phyloP scores from a whole-genome alignment of 129 eudicot species.

The Sambucus nigra region DNA sequence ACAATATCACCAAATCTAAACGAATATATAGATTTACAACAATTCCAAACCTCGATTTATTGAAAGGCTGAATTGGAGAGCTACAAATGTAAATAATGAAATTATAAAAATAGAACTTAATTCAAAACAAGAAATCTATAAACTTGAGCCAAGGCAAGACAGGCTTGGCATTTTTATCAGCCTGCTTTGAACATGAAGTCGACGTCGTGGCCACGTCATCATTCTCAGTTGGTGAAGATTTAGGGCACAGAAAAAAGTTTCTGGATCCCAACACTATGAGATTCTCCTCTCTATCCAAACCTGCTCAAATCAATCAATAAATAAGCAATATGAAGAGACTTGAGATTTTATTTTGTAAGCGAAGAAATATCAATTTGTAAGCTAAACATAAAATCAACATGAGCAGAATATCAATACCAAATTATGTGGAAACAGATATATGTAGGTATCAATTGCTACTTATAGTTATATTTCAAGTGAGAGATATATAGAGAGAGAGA shows the following conservation, averaged over 20 bases:
- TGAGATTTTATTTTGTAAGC: too few relatives aligned
- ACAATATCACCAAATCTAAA: too few relatives aligned
- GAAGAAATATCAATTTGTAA: too few relatives aligned
- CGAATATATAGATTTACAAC: background rate
- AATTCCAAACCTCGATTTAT: constrained; percentile 16
- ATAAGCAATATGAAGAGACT: too few relatives aligned
- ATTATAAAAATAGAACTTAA: constrained; percentile 6
- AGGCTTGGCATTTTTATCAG: constrained; percentile 31
- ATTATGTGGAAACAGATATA: background rate
- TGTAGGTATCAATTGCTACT: background rate
- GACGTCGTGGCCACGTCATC: constrained; percentile 8
- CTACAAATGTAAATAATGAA: background rate
- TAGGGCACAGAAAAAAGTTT: constrained; percentile 75
- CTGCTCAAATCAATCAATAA: too few relatives aligned
- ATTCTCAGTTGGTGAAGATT: constrained; percentile 9
- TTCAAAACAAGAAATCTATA: constrained; percentile 59
- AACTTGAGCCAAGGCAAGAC: constrained; percentile 62
- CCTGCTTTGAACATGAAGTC: constrained; percentile 46
- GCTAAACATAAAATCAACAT: too few relatives aligned
- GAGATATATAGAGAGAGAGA: background rate
- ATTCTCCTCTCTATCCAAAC: constrained; percentile 65
- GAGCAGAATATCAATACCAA: too few relatives aligned
- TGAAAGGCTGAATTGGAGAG: constrained; percentile 7
- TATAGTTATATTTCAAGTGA: background rate
- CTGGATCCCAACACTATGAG: constrained; percentile 68